Conservation (phyloP, 2,329 filamentous ascomycete genomes). For the Pseudonectria foliicola region DNA sequence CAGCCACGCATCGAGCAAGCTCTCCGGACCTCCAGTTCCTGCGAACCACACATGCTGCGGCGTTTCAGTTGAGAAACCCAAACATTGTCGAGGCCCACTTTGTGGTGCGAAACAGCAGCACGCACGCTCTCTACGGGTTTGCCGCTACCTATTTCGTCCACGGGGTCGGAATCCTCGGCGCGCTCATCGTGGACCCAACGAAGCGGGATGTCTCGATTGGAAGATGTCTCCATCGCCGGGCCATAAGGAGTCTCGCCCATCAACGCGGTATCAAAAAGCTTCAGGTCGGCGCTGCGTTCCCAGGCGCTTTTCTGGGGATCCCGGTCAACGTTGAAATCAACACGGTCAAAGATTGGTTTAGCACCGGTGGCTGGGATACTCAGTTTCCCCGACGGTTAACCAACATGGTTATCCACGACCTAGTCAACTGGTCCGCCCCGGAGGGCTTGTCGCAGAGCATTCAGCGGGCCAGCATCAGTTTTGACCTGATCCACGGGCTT, state of each 20-base stretch:
- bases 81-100: conserved; percentile 78
- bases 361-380: conserved; percentile 81
- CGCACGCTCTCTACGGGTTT: conserved; percentile 84
- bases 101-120: conserved; percentile 90
- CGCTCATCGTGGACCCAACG: conserved; percentile 81
- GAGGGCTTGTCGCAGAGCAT: conserved; percentile 70
- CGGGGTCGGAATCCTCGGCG: conserved; percentile 66
- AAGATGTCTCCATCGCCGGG: conserved; percentile 78
- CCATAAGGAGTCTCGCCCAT: conserved; percentile 65
- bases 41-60: conserved; percentile 59
- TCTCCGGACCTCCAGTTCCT: conserved; percentile 64
- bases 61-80: conserved; percentile 66
- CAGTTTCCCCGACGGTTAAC: conserved; percentile 48
- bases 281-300: conserved; percentile 73
- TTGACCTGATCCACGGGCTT: conserved; percentile 75
- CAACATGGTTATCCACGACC: conserved; percentile 66
- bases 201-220: conserved; percentile 87
- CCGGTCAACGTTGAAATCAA: conserved; percentile 48
- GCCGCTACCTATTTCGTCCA: conserved; percentile 80
- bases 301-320: conserved; percentile 80
- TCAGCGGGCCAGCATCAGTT: conserved; percentile 65
- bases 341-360: conserved; percentile 68
- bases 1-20: conserved; percentile 59
- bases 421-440: conserved; percentile 67
- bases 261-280: conserved; percentile 68